phyloP scores from a whole-genome alignment of 2,329 filamentous ascomycete species.

The Colletotrichum sp. region DNA sequence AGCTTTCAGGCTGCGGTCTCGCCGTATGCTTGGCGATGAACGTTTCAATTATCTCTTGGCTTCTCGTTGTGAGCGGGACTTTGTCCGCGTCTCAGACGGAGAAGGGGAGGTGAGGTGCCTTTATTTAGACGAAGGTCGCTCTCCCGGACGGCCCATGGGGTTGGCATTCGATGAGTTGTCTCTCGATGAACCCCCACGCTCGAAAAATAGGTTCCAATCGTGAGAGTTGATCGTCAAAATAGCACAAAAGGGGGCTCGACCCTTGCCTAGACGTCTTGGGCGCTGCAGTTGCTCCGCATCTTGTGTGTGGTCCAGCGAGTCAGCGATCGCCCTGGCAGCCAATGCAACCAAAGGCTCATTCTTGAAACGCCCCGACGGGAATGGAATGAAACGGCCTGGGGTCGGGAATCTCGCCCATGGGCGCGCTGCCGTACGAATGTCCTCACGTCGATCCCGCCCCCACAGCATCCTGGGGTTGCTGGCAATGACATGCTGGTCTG shows the following conservation, averaged over 20 bases:
- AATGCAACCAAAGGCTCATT: slow-evolving; percentile 1
- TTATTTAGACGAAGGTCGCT: background rate
- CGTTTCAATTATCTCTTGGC: slow-evolving; percentile 19
- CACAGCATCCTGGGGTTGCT: background rate
- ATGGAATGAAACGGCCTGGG: slow-evolving; percentile 5
- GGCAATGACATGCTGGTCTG: background rate
- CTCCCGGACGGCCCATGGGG: background rate
- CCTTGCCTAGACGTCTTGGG: background rate
- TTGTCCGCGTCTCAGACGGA: slow-evolving; percentile 2
- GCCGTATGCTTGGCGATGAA: slow-evolving; percentile 8
- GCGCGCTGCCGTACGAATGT: background rate
- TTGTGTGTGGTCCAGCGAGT: background rate
- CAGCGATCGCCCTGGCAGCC: background rate
- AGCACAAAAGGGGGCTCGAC: slow-evolving; percentile 5
- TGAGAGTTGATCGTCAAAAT: slow-evolving; percentile 10
- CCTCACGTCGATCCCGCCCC: background rate
- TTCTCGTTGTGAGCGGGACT: background rate
- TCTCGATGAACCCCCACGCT: background rate
- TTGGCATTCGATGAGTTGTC: background rate
- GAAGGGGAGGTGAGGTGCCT: background rate
- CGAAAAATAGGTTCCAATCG: background rate
- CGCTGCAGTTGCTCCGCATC: background rate
- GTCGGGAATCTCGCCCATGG: background rate
- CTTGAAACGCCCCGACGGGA: slow-evolving; percentile 5
- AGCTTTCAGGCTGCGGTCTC: background rate